Base-by-base conservation (phyloP, 495 filamentous ascomycete genomes). In the Usnea hakonensis region DNA sequence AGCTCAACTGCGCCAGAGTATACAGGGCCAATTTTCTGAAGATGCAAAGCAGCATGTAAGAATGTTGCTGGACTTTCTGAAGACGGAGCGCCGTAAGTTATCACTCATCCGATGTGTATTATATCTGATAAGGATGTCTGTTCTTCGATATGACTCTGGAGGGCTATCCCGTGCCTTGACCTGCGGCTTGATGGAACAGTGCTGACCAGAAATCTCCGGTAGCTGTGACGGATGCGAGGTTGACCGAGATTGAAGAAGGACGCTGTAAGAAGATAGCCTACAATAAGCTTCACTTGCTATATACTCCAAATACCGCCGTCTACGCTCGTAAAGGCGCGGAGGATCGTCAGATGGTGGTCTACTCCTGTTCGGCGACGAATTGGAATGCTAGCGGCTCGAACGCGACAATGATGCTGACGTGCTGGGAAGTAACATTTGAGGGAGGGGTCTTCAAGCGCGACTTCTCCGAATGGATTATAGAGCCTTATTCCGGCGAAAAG, bases 221-320 rank as follows among this genome's bases (percentile, higher is more conserved):
- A 46, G 43, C 43, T 10, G 43, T 50, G 10, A 50, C 41, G 17
- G 16, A 35, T 50, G 58, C 63, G 23, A 61, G 56, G 36, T 44
- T 65, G n/a, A 60, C 63, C 13, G 63, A 65, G 41, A 61, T 65
- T 13, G 57, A 65, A 48, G 53, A 62, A n/a, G 63, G 58, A n/a
- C 38, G 52, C 19, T 65, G 63, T 44, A 57, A 40, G 21, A 61
- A 61, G 58, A 61, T 61, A 17, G 38, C 53, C n/a, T 65, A 50
- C 33, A 52, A 65, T 10, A 57, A 61, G 11, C 14, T 61, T 11
- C 62, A 41, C 52, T 26, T 65, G 23, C 43, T 65, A 26, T 65
- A 65, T 30, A 50, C 52, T 3, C 63, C 58, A 21, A 65, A 65
- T 13, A 61, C 63, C 6, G 28, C 63, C 10, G 63, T 65, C 5